Base-by-base conservation (phyloP, 1,284 basidiomycete genomes). In the Marasmius fiardii region DNA sequence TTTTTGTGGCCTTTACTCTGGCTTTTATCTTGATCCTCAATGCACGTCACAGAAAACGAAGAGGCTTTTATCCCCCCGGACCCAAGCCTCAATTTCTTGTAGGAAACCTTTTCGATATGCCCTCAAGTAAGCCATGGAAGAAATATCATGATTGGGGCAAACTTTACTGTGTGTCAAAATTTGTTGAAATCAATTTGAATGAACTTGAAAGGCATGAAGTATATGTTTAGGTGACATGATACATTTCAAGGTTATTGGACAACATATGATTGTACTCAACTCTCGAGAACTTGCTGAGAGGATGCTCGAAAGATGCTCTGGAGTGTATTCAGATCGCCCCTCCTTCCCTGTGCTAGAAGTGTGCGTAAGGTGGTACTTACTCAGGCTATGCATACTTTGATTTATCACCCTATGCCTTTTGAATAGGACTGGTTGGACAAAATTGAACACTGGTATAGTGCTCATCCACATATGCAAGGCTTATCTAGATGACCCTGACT, bases 221-320 rank as follows among this genome's bases (percentile, higher is more conserved):
- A 43, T 12, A 3, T 44, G 7, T 44, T 4, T 31, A 71, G 73
- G 73, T 5, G 60, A 64, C 49, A 61, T 74, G 16, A 53, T 73
- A 2, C 65, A 70, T 55, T 54, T 66, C 14, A 63, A 63, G 24
- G 43, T 63, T 1, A 61, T 66, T 23, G 59, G 64, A 7, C 58
- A 63, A 47, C 68, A 78, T 43, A 66, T 74, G 4, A 61, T 81
- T 43, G 61, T 79, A 16, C 59, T 78, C 3, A 75, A 76, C 58
- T 72, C 73, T 0, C 52, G 69, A 10, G 63, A 70, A 35, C 63
- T 69, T 14, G 72, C 68, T 4, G 65, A 59, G 11, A 76, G 74
- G 6, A 64, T 80, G 11, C 66, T 79, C 21, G 75, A 77, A 18
- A 75, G 70, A 53, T 68, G 73, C 20, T 74, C 75, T 8, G 60